Base-by-base conservation (phyloP, 2,329 filamentous ascomycete species). In the Colletotrichum trifolii region DNA sequence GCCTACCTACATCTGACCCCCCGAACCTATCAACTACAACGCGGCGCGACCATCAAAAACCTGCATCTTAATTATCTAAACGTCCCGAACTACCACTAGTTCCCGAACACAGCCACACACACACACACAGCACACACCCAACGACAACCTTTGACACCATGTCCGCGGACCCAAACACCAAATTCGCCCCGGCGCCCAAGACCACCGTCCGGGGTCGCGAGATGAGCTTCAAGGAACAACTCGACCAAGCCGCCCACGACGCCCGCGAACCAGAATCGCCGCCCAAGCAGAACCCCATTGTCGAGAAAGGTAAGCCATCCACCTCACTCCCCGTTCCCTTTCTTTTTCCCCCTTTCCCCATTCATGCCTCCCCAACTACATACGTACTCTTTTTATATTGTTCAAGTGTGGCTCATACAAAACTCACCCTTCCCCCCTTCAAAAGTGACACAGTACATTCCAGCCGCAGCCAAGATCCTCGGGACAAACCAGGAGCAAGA, bases 391-490 rank as follows among this genome's bases (percentile, higher is more conserved):
- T 36, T 45, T 45, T 55, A 42, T 42, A 5, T 50, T 46, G 15
- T 49, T 38, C 38, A 45, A 17, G 50, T 47, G 49, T 56, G 34
- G 58, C 62, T 65, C 58, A 62, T 62, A 34, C 34, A 46, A n/a
- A 25, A 42, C 34, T n/a, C 45, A 52, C 36, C 57, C 15, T 15
- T 4, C 42, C 40, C 13, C 42, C 40, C 6, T 6, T 47, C 42
- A 69, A n/a, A 62, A 82, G 77, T 82, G 48, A 74, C 76, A n/a
- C 76, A 81, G 65, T 80, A 81, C 60, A 70, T 84, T 17, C 82
- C 82, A 5, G 76, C 73, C 5, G 78, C 77, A 1, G 74, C 77
- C 61, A 81, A 79, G 52, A 60, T 83, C 49, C 71, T 85, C 4
- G 80, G 79, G 13, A 69, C 71, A 12, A 70, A 76, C 40, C 71